Evolutionary conservation across 305 asterid species (phyloP).

Genomic region (Fraxinus platypoda): DNA sequence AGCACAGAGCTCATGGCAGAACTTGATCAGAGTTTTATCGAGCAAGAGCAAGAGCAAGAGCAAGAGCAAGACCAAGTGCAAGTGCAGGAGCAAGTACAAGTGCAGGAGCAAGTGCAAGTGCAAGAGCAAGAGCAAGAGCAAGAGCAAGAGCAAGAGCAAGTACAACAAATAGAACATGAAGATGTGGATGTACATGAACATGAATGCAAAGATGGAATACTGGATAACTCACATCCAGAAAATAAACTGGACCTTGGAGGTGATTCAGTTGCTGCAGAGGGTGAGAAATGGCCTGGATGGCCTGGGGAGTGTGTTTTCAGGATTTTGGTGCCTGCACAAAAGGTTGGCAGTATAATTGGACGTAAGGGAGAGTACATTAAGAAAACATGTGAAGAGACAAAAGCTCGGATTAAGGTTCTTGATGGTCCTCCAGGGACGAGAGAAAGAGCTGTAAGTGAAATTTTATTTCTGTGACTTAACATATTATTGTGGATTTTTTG

Average conservation of each 20-base stretch:
- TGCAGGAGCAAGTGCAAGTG: too few species aligned
- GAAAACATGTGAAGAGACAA: conserved; percentile 85
- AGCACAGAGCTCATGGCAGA: conserved; percentile 40
- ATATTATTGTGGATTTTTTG: conserved; percentile 20
- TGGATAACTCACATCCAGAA: conserved; percentile 35
- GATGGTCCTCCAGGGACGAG: conserved; percentile 93
- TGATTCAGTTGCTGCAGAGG: conserved; percentile 41
- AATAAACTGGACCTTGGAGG: conserved; percentile 34
- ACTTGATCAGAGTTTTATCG: conserved; percentile 35
- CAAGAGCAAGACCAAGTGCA: not conserved
- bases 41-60: not conserved
- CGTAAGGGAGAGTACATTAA: conserved; percentile 90
- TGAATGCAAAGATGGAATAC: conserved; percentile 31
- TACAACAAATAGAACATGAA: conserved; percentile 19
- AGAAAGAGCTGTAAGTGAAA: conserved; percentile 89
- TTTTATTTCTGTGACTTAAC: conserved; percentile 13
- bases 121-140: too few species aligned
- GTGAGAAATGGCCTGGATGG: conserved; percentile 98
- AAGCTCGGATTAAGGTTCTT: conserved; percentile 86
- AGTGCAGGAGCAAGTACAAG: too few species aligned
- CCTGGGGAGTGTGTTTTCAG: conserved; percentile 91
- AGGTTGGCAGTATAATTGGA: conserved; percentile 60
- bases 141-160: too few species aligned
- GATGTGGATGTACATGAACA: conserved; percentile 22
- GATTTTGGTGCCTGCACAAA: conserved; percentile 64